These are phyloP conservation scores for Atkinsonella hypoxylon DNA, from an alignment of 2,329 filamentous ascomycete genomes.

Conservation along the genomic window DNA sequence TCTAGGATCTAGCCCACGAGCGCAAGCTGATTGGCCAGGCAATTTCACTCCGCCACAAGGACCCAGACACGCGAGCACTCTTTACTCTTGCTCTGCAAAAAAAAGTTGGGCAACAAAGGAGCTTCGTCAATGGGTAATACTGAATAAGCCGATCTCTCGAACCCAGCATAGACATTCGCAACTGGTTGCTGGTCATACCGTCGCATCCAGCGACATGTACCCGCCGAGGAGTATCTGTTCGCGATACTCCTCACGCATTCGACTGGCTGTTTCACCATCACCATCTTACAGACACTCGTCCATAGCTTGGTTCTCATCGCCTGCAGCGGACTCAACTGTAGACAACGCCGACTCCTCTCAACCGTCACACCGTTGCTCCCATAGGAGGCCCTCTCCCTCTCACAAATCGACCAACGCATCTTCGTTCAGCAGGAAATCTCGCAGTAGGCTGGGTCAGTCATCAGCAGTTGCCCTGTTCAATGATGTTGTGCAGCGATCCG, in stretches of 20 bases:
- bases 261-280: conserved; percentile 6
- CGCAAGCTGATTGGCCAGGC: background rate
- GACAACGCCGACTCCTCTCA: background rate
- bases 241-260: conserved; percentile 21
- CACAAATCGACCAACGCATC: conserved; percentile 2
- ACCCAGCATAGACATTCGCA: background rate
- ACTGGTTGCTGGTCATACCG: background rate
- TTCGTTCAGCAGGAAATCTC: background rate
- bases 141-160: background rate
- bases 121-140: background rate
- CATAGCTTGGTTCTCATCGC: conserved; percentile 14
- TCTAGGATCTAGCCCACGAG: background rate
- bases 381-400: background rate
- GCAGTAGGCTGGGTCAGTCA: conserved; percentile 8
- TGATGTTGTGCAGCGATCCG: conserved; percentile 18
- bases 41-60: background rate
- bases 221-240: conserved; percentile 22
- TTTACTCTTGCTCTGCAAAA: background rate
- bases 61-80: background rate
- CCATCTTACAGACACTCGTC: background rate
- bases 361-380: background rate
- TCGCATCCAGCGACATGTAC: conserved; percentile 18
- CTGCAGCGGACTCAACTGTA: conserved; percentile 7
- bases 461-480: conserved; percentile 23
- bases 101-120: background rate